Evolutionary conservation across 306 rosid genomes (phyloP), one percentile per base, ranked within the genome.

Genomic region (Medicago ruthenica): DNA sequence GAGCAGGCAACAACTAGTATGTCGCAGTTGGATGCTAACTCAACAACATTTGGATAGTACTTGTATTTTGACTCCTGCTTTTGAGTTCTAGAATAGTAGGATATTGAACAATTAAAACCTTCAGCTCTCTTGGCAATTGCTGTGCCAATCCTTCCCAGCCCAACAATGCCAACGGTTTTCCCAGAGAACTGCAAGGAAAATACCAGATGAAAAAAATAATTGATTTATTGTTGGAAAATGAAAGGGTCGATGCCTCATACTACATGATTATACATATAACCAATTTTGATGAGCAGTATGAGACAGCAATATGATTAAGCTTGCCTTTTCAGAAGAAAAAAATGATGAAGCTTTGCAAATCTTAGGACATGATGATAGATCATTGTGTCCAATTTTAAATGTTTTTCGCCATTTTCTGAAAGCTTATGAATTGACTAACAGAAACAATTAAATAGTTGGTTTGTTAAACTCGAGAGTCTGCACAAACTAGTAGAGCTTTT

Each of bases 1-100:
- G 97, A 48, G 71, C 98, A 90, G 7, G 95, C 96, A 67, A 94
- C 93, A n/a, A 94, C 86, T 59, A 94, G 86, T 78, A 94, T 82
- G 22, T 94, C 54, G 20, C 88, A 79, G 82, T 90, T 84, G 59
- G 95, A 83, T 42, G 98, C 98, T 79, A 94, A 73, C 71, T 90
- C 97, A 13, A 86, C 86, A 48, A 87, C 88, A 44, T 80, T 94
- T 42, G 91, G 90, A 75, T 86, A 87, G 85, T 90, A 94, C 58
- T 87, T 90, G 89, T 86, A 90, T 21, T 88, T 83, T 17, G 79
- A 77, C 0, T 65, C 88, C 73, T 73, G 73, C 71, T 90, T 94
- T 81, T 83, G 77, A 67, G 88, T 85, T 84, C 96, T 86, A 0
- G 96, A 86, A 80, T 82, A 64, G 82, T 90, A 95, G 47, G 72